Conservation (phyloP, 306 rosid species). For the Senna siamea region DNA sequence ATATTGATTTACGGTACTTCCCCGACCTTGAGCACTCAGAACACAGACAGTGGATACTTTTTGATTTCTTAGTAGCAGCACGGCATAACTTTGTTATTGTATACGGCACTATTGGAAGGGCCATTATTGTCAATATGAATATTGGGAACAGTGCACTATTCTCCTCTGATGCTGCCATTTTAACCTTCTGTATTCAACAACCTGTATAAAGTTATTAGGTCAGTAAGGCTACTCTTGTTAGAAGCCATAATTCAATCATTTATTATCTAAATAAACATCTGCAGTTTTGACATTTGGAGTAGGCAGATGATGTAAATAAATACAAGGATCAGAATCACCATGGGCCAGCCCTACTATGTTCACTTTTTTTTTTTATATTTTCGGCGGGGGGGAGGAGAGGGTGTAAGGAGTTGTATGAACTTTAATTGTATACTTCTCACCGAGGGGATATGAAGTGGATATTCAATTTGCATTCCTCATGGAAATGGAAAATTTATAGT, state of each 20-base stretch:
- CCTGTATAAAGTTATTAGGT: constrained; percentile 34
- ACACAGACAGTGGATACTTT: constrained; percentile 90
- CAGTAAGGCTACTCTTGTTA: constrained; percentile 38
- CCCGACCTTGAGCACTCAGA: constrained; percentile 84
- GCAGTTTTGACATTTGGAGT: neutral
- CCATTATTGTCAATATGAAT: constrained; percentile 95
- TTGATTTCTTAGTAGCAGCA: constrained; percentile 78
- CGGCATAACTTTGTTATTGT: constrained; percentile 80
- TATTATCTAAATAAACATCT: constrained; percentile 12
- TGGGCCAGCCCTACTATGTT: neutral
- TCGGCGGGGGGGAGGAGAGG: neutral
- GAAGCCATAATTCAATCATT: constrained; percentile 23
- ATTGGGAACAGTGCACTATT: constrained; percentile 89
- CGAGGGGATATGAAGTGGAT: neutral
- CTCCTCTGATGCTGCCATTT: constrained; percentile 93
- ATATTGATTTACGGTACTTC: constrained; percentile 86
- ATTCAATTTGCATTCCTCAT: neutral
- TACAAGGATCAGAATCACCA: neutral
- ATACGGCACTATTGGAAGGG: constrained; percentile 88
- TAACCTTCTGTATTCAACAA: constrained; percentile 41
- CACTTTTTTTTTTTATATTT: neutral
- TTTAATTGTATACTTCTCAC: neutral
- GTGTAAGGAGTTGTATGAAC: neutral
- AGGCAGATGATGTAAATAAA: constrained; percentile 10
- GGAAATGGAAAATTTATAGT: neutral